Percentiles rank a stretch among this genome's conserved stretches.
phyloP scores from a whole-genome alignment of 2,329 filamentous ascomycete species.

The Fusarium odoratissimum region DNA sequence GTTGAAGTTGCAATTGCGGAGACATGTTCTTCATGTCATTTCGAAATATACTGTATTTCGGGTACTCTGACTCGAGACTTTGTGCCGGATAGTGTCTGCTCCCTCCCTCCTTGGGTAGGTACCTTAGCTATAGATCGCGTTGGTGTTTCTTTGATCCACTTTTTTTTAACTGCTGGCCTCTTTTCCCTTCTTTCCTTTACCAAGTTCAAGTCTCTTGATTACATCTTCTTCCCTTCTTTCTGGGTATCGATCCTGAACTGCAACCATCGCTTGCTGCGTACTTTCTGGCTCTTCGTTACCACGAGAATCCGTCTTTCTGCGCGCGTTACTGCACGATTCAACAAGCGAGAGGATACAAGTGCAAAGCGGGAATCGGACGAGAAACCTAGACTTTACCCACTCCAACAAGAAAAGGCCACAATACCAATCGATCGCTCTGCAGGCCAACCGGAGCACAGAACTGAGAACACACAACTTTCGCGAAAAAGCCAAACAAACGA shows the following conservation, averaged over 20 bases:
- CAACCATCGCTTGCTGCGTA: not conserved
- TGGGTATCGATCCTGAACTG: not conserved
- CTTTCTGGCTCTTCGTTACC: not conserved
- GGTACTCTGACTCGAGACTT: not conserved
- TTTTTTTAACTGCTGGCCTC: slow-evolving; percentile 32
- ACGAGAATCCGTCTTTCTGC: not conserved
- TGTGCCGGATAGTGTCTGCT: not conserved
- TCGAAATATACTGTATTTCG: not conserved
- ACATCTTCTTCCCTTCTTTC: not conserved
- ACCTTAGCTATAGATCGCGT: not conserved
- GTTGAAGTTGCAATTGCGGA: not conserved
- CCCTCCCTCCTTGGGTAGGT: not conserved
- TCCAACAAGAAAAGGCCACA: slow-evolving; percentile 30
- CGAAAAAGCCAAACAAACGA: not conserved
- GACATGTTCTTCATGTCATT: not conserved
- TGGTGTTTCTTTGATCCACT: slow-evolving; percentile 30
- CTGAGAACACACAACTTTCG: not conserved
- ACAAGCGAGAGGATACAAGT: slow-evolving; percentile 11
- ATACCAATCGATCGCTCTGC: slow-evolving; percentile 20
- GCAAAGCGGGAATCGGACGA: slow-evolving; percentile 24
- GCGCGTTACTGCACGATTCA: not conserved
- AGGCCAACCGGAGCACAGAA: slow-evolving; percentile 7
- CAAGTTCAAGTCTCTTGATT: slow-evolving; percentile 8
- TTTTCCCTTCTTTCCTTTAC: slow-evolving; percentile 29
- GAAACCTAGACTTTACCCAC: slow-evolving; percentile 29